Base-by-base conservation (phyloP, 106 monocot species). In the Hemerocallis citrina region DNA sequence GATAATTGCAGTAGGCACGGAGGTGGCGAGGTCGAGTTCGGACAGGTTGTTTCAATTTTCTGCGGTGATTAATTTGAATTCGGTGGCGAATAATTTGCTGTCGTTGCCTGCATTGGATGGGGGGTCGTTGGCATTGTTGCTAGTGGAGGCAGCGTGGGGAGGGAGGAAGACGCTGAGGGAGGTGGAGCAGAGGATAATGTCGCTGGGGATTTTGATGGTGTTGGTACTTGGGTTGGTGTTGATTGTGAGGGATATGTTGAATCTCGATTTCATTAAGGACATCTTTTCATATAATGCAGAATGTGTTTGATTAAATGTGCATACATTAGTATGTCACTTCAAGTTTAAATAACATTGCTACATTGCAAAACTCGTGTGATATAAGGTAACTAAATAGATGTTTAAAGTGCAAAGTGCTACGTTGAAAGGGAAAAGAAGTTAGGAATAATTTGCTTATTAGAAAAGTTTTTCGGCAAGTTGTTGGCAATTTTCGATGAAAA, bases 191-290 rank as follows among this genome's bases (percentile, higher is more conserved):
- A 57, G 77, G 74, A 92, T 92, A 36, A 86, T 75, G 77, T 80
- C 86, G 6, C 86, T 80, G 0, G 92, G 86, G 34, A 65, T 92
- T 16, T 61, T 78, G 65, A 50, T 92, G 54, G 83, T 86, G 11
- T 29, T 86, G 3, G 61, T 79, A 66, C 75, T 92, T 39, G 86
- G 92, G 21, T 9, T 86, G 45, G 80, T 92, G 39, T 76, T 92
- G 27, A 92, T 92, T 57, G 86, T 86, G 35, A 79, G 86, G 8
- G 86, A 92, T 45, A 92, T 86, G 2, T 77, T 92, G 24, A 86
- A 92, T 46, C 77, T 92, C 27, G 83, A 92, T 59, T 92, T 92
- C 63, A 69, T 92, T n/a, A 92, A n/a, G n/a, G n/a, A n/a, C n/a
- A n/a, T n/a, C n/a, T n/a, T n/a, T n/a, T n/a, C n/a, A n/a, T n/a